Percentiles rank a stretch among this genome's conserved stretches.
phyloP scores from a whole-genome alignment of 2,329 filamentous ascomycete genomes.

The Cladophialophora exuberans region DNA sequence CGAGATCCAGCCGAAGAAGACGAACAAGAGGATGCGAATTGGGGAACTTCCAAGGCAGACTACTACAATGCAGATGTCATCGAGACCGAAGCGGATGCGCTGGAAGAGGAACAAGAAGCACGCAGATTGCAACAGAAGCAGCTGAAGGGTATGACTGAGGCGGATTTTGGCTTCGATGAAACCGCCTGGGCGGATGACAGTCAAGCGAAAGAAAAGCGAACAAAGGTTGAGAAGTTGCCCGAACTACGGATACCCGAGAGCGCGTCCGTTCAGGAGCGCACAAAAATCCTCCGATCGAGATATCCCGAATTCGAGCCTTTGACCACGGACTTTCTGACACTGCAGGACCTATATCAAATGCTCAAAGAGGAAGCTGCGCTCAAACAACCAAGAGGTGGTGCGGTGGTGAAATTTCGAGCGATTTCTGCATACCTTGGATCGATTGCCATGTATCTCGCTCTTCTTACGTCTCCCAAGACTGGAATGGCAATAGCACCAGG shows the following conservation, averaged over 20 bases:
- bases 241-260: conserved; percentile 79
- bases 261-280: conserved; percentile 74
- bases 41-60: conserved; percentile 85
- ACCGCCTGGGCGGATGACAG: conserved; percentile 74
- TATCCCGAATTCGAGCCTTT: conserved; percentile 94
- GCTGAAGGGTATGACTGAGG: conserved; percentile 82
- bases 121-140: conserved; percentile 89
- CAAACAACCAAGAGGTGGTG: conserved; percentile 36
- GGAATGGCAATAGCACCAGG: conserved; percentile 69
- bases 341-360: conserved; percentile 65
- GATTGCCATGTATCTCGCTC: conserved; percentile 90
- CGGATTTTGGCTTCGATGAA: conserved; percentile 92
- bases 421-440: conserved; percentile 84
- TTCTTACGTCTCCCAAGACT: conserved; percentile 76
- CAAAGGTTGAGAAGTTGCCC: conserved; percentile 79
- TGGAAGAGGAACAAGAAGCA: conserved; percentile 91
- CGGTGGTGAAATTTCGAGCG: conserved; percentile 74
- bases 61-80: conserved; percentile 89
- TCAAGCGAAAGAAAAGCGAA: conserved; percentile 45
- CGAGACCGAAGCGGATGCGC: conserved; percentile 71
- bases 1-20: conserved; percentile 64
- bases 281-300: conserved; percentile 73
- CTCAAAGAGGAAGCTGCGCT: conserved; percentile 61
- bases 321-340: conserved; percentile 74
- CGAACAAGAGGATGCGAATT: conserved; percentile 67